Evolutionary conservation across 1,284 basidiomycete genomes (phyloP), one percentile per base, ranked within the genome.

Genomic region (Ganoderma resinaceum): DNA sequence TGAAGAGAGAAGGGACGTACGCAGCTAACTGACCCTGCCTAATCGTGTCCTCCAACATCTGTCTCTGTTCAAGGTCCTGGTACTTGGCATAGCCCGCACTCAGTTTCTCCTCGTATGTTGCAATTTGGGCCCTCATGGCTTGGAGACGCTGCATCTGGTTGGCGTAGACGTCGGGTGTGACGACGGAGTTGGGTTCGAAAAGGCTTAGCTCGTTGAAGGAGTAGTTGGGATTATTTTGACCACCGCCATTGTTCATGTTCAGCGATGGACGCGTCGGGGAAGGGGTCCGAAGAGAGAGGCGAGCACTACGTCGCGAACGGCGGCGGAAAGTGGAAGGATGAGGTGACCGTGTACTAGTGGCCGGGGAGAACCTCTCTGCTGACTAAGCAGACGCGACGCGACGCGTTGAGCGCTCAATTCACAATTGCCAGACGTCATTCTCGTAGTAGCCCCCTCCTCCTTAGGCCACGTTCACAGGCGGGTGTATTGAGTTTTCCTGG

Each of bases 11-110:
- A 29, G 2, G n/a, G 3, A 75, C 82, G 66, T 71, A 84, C 83
- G 81, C 76, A 31, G 83, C 83, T 61, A 81, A 72, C 20, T 76
- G 77, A 1, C 85, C 85, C 62, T 80, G 81, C 65, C 77, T 75
- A 16, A 83, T 74, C 61, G 76, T 80, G 42, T 70, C 53, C 62
- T 67, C 31, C 52, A 80, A 61, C 63, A 78, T 74, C 53, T 74
- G 69, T 65, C 78, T 76, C 62, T 77, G 49, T 40, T 76, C 72
- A 2, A 81, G 74, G 72, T 49, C 46, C 23, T 23, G 46, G 23
- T 77, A 82, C 8, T 77, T 77, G 55, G 73, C 64, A 49, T 77
- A 76, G 1, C 78, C 82, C 3, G 76, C 68, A 52, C 83, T 79
- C 65, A 84, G 83, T 62, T 75, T 69, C 37, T 75, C 74, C 68